Percentiles rank a stretch among this genome's conserved stretches.
Evolutionary conservation across 768 basidiomycete species (phyloP).

Genomic region (Plicaturopsis crispa): DNA sequence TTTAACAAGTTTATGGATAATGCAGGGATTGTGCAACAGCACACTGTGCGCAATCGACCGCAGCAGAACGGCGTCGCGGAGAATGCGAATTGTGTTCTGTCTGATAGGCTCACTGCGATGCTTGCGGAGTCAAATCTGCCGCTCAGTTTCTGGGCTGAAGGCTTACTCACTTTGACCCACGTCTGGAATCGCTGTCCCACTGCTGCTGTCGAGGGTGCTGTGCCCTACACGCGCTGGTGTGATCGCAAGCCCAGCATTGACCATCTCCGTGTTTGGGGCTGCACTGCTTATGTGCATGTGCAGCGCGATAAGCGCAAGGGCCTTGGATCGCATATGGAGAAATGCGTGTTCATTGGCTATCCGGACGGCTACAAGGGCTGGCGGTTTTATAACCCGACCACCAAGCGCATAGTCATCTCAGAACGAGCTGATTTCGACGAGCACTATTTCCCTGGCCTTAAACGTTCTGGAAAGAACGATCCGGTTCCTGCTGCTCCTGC

Average conservation of each 20-base stretch:
- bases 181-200: conserved; percentile 3
- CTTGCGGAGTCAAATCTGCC: conserved; percentile 11
- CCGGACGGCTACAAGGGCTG: conserved; percentile 22
- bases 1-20: conserved; percentile 16
- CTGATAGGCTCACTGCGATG: conserved; percentile 18
- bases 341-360: conserved; percentile 32
- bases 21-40: conserved; percentile 20
- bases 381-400: conserved; percentile 24
- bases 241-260: conserved; percentile 17
- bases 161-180: conserved; percentile 7
- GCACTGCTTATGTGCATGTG: conserved; percentile 29
- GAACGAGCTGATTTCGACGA: conserved; percentile 25
- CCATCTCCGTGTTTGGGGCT: conserved; percentile 30
- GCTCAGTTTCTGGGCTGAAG: conserved; percentile 14
- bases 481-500: no score
- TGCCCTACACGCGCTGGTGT: no score
- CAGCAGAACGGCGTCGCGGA: conserved; percentile 23
- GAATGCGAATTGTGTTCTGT: conserved; percentile 17
- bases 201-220: no score
- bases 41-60: conserved; percentile 25
- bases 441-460: conserved; percentile 19
- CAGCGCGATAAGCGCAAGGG: conserved; percentile 23
- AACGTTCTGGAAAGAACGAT: no score
- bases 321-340: conserved; percentile 19
- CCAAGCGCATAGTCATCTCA: conserved; percentile 18